phyloP scores from a whole-genome alignment of 305 asterid genomes.

The Fraxinus floribunda region DNA sequence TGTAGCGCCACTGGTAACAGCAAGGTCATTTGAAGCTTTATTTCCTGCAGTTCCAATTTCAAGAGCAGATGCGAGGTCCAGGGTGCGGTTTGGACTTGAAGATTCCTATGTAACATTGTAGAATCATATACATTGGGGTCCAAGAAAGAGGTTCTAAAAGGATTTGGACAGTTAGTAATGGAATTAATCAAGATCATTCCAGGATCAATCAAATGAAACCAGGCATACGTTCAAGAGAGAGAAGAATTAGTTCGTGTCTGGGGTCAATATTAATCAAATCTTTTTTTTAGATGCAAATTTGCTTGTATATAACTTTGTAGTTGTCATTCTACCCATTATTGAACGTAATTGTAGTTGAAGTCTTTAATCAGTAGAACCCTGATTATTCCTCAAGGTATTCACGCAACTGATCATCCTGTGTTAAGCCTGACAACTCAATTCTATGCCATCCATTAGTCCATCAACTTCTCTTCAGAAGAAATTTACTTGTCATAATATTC shows the following conservation, averaged over 20 bases:
- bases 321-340: background rate
- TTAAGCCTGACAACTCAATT: background rate
- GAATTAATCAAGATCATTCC: background rate
- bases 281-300: background rate
- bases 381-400: background rate
- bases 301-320: background rate
- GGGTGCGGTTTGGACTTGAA: slow-evolving; percentile 88
- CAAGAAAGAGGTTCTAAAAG: background rate
- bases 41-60: slow-evolving; percentile 76
- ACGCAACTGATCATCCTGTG: background rate
- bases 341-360: background rate
- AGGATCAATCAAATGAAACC: background rate
- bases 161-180: background rate
- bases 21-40: slow-evolving; percentile 45
- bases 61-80: slow-evolving; percentile 93
- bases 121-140: background rate
- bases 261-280: background rate
- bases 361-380: background rate
- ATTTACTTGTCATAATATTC: background rate
- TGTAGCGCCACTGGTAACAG: slow-evolving; percentile 42
- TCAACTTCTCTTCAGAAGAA: background rate
- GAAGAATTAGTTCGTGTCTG: background rate
- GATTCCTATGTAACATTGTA: slow-evolving; percentile 54
- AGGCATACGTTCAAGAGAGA: background rate
- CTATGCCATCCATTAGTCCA: background rate